A percentile compares a stretch with the other conserved stretches of the same genome.
phyloP scores from a whole-genome alignment of 345 rosid genomes.

The Hibiscus tridactylites region DNA sequence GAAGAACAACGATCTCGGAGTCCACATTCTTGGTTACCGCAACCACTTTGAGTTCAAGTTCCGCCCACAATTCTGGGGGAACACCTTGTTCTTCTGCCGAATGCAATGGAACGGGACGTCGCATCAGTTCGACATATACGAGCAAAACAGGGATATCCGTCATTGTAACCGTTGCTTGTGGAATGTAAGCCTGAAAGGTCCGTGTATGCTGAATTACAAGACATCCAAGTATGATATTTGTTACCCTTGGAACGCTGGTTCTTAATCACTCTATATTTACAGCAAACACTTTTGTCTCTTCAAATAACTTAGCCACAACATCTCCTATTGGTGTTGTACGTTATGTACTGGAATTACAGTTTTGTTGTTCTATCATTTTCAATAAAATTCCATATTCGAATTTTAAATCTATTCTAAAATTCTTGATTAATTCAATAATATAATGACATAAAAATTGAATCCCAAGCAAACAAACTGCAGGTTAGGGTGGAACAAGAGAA shows the following conservation, averaged over 20 bases:
- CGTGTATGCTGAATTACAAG: neutral
- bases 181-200: neutral
- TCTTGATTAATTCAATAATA: too few species aligned
- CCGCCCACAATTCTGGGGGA: conserved; percentile 2
- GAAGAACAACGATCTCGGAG: conserved; percentile 9
- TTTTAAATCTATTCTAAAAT: too few species aligned
- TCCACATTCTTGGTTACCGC: neutral
- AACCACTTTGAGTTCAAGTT: conserved; percentile 10
- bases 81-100: conserved; percentile 6
- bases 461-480: too few species aligned
- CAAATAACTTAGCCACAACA: neutral
- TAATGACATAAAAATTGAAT: too few species aligned
- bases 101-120: conserved; percentile 3
- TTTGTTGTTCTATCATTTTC: too few species aligned
- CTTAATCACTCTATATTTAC: neutral
- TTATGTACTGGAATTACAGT: too few species aligned
- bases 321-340: too few species aligned
- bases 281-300: neutral
- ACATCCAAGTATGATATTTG: neutral
- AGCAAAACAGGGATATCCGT: neutral
- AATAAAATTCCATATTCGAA: too few species aligned
- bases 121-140: conserved; percentile 11
- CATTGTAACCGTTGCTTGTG: conserved; percentile 2
- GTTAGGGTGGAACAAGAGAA: too few species aligned
- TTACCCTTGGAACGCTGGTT: neutral